Conservation (phyloP, 495 filamentous ascomycete species). For the Xylaria cubensis region DNA sequence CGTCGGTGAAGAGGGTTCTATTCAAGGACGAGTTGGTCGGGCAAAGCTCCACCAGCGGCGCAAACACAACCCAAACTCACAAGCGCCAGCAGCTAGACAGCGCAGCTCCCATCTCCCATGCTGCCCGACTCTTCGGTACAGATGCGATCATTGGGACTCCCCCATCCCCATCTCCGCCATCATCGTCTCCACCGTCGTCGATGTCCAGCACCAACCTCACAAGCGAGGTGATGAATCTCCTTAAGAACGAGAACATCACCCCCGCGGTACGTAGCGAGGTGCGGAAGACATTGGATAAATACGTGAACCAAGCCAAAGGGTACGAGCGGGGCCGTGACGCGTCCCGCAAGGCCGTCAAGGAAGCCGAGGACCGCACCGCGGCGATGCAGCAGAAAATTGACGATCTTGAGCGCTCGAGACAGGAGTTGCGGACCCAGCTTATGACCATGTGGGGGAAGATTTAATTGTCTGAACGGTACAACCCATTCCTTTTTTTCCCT, state of each 20-base stretch:
- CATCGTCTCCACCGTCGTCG: not conserved
- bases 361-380: slow-evolving; percentile 64
- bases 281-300: slow-evolving; percentile 56
- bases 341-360: slow-evolving; percentile 63
- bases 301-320: slow-evolving; percentile 63
- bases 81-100: slow-evolving; percentile 27
- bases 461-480: not conserved
- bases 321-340: slow-evolving; percentile 68
- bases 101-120: not conserved
- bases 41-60: not conserved
- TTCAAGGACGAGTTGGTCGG: slow-evolving; percentile 28
- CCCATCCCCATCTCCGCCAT: slow-evolving; percentile 5
- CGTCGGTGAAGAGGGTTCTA: slow-evolving; percentile 32
- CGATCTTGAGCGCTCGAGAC: slow-evolving; percentile 51
- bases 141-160: slow-evolving; percentile 15
- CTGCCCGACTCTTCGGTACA: slow-evolving; percentile 20
- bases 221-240: slow-evolving; percentile 54
- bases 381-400: slow-evolving; percentile 57
- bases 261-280: slow-evolving; percentile 50
- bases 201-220: slow-evolving; percentile 52
- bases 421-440: slow-evolving; percentile 28
- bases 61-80: not conserved
- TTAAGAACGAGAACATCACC: slow-evolving; percentile 57
- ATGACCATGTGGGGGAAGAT: slow-evolving; percentile 27
- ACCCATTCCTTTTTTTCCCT: not conserved